A percentile compares a stretch with the other conserved stretches of the same genome.
Conservation (phyloP, 129 eudicot species). For the Cynara cardunculus region DNA sequence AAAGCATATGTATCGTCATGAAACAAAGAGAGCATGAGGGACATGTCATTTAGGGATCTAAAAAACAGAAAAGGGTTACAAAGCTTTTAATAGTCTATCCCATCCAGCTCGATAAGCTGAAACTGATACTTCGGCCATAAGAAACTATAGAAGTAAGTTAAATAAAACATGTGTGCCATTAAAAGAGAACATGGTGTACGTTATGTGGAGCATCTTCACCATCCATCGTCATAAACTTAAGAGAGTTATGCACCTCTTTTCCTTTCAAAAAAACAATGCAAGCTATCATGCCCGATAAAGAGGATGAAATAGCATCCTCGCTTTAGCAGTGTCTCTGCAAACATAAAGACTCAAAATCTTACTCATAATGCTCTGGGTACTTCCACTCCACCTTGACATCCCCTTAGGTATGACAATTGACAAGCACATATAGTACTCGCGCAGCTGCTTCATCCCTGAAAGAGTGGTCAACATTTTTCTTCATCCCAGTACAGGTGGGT, state of each 20-base stretch:
- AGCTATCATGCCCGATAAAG: not conserved
- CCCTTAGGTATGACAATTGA: not conserved
- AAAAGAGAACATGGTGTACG: not conserved
- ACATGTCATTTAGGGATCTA: too few species aligned
- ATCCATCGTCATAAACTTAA: not conserved
- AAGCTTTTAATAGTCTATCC: too few species aligned
- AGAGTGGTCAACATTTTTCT: not conserved
- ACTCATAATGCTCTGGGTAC: not conserved
- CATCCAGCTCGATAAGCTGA: too few species aligned
- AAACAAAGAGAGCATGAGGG: not conserved
- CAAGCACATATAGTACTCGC: not conserved
- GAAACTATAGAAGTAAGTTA: not conserved
- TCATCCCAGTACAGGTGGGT: constrained; percentile 1
- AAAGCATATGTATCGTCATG: not conserved
- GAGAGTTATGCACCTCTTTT: not conserved
- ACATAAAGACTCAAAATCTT: not conserved
- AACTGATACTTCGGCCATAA: not conserved
- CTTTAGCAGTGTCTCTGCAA: not conserved
- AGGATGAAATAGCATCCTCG: not conserved
- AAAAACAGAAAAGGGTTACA: too few species aligned
- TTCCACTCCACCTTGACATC: not conserved
- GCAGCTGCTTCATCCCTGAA: not conserved
- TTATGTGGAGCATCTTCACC: not conserved
- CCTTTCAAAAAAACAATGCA: not conserved
- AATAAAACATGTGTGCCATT: not conserved